phyloP scores from a whole-genome alignment of 257 asterid genomes.

The Echium plantagineum region DNA sequence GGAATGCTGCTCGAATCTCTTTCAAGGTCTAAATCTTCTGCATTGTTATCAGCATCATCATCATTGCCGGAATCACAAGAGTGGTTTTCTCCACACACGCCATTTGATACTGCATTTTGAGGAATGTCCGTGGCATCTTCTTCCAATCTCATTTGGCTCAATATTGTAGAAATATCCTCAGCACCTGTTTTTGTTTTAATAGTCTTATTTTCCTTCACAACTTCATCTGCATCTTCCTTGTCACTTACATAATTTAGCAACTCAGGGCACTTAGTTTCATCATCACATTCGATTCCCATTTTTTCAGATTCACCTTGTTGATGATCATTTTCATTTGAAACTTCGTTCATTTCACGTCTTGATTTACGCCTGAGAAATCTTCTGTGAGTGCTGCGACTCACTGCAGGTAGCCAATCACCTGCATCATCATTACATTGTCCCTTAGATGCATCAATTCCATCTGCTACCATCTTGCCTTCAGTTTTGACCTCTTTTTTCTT shows the following conservation, averaged over 20 bases:
- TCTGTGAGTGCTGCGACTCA: conserved; percentile 83
- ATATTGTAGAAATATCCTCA: conserved; percentile 34
- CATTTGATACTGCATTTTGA: conserved; percentile 11
- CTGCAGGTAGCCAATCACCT: conserved; percentile 90
- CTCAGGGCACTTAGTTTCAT: conserved; percentile 36
- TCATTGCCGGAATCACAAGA: conserved; percentile 16
- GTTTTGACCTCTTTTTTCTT: conserved; percentile 58
- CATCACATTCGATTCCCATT: conserved; percentile 26
- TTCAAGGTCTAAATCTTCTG: conserved; percentile 10
- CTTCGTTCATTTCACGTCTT: conserved; percentile 49
- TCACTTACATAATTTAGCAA: conserved; percentile 29
- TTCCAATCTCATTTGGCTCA: conserved; percentile 46
- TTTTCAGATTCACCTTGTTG: conserved; percentile 27
- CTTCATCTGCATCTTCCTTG: conserved; percentile 23
- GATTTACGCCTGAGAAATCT: conserved; percentile 88
- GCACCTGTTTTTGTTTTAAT: conserved; percentile 15
- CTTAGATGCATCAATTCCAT: conserved; percentile 83
- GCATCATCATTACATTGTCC: conserved; percentile 54
- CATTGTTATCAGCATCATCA: conserved; percentile 12
- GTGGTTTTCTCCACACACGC: conserved; percentile 10
- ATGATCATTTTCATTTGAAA: conserved; percentile 29
- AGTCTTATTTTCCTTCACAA: conserved; percentile 11
- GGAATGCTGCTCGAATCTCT: conserved; percentile 17
- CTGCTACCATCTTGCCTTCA: conserved; percentile 76
- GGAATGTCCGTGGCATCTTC: conserved; percentile 29